Evolutionary conservation across 2,329 filamentous ascomycete species (phyloP), one percentile per base, ranked within the genome.

Genomic region (Stagonosporopsis vannaccii): DNA sequence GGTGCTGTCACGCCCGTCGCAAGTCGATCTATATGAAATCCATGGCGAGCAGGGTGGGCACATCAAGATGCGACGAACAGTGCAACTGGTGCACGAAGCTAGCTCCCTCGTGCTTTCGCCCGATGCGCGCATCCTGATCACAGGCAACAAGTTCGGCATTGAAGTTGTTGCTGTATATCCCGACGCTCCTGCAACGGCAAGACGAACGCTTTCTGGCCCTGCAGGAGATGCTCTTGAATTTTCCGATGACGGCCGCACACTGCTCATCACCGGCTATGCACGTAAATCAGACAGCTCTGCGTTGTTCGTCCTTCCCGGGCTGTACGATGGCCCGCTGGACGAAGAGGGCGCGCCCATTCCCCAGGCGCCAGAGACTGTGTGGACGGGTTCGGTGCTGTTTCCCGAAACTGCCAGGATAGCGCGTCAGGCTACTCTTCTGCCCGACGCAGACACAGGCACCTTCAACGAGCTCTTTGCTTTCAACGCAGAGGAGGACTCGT

Each of bases 131-230:
- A 90, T 97, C 13, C 78, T 97, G 41, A 92, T 92, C 22, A 89
- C 91, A 15, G 92, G 92, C 7, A 96, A 93, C 74, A 87, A 92
- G 69, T 90, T 90, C 51, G 91, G 90, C n/a, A 93, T 97, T 60
- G 92, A 97, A 74, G 90, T 97, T 0, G 87, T 90, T 25, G 90
- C 91, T 5, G 79, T 96, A 35, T 85, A 85, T 43, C 81, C 87
- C 2, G 84, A 82, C 49, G 86, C 85, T 1, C 69, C 71, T 6
- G 75, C 73, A 40, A 68, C 75, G 4, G 62, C 69, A 26, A 60
- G 72, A 44, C 67, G 76, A 4, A 71, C 71, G 5, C 70, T 78
- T 9, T 75, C 72, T 9, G 74, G 74, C 0, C 70, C 72, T 4
- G 67, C 71, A 1, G 74, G 75, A 40, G 75, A 77, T 37, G 67